Evolutionary conservation across 371 early-diverging fungal species (phyloP).

Genomic region (Blastocladiella emersonii): DNA sequence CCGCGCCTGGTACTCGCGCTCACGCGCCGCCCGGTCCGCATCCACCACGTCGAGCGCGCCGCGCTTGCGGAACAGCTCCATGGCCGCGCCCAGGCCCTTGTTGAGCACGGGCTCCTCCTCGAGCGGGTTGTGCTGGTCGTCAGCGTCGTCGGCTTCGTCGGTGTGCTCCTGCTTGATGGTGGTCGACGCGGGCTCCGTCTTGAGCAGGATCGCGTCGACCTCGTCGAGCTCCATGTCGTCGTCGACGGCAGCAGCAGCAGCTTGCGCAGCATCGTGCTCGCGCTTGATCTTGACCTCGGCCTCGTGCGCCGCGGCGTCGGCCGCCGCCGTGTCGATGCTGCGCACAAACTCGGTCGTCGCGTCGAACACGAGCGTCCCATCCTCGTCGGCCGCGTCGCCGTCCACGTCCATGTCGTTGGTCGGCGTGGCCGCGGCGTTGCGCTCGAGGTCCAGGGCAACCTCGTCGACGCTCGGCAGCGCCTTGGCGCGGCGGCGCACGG

Average conservation of each 20-base stretch:
- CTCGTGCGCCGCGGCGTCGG: neutral
- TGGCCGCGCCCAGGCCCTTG: conserved; percentile 67
- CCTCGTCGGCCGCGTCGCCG: conserved; percentile 8
- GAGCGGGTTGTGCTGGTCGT: conserved; percentile 15
- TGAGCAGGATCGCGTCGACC: conserved; percentile 11
- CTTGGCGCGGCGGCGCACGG: conserved; percentile 36
- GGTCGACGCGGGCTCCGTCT: conserved; percentile 11
- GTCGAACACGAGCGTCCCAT: conserved; percentile 31
- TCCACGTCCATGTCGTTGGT: no score
- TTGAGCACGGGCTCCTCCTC: conserved; percentile 71
- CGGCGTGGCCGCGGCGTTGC: conserved; percentile 9
- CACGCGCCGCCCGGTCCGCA: conserved; percentile 43
- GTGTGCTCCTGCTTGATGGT: conserved; percentile 2
- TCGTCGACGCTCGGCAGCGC: conserved; percentile 34
- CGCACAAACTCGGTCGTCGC: conserved; percentile 55
- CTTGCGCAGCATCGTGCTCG: no score
- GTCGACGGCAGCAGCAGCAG: no score
- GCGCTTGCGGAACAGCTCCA: conserved; percentile 59
- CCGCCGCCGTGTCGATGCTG: neutral
- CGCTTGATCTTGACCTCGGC: neutral
- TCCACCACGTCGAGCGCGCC: conserved; percentile 47
- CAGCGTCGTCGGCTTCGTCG: conserved; percentile 7
- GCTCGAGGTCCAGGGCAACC: conserved; percentile 27
- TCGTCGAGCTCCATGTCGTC: conserved; percentile 10
- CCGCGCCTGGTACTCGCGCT: conserved; percentile 39